Percentiles rank a stretch among this genome's conserved stretches.
These are phyloP conservation scores for Meredithiella fracta DNA, from an alignment of 2,329 filamentous ascomycete genomes.

Conservation along the genomic window DNA sequence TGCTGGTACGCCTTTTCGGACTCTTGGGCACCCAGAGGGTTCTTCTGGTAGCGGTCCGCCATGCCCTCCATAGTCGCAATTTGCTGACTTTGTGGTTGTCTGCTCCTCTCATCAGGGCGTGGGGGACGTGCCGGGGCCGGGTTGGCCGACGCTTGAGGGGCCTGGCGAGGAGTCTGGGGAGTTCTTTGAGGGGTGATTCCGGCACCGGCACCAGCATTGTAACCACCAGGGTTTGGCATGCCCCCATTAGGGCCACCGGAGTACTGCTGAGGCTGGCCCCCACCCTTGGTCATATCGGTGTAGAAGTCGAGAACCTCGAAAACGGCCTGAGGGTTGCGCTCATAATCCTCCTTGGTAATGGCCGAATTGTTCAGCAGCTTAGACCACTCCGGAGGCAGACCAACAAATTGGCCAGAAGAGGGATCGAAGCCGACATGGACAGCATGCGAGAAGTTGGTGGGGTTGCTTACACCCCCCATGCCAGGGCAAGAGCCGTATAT, in stretches of 20 bases:
- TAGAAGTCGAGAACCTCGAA: conserved; percentile 76
- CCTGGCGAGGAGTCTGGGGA: conserved; percentile 20
- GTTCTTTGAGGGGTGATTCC: conserved; percentile 54
- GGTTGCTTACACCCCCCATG: conserved; percentile 96
- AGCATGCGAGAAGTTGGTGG: conserved; percentile 92
- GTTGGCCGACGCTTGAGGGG: conserved; percentile 23
- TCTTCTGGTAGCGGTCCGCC: conserved; percentile 37
- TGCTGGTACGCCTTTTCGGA: conserved; percentile 27
- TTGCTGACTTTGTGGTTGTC: too few relatives aligned
- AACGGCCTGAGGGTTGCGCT: conserved; percentile 80
- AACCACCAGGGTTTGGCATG: conserved; percentile 50
- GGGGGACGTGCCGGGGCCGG: conserved; percentile 7
- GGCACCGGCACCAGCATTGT: conserved; percentile 35
- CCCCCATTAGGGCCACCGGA: conserved; percentile 36
- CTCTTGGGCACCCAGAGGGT: conserved; percentile 38
- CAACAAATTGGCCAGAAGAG: conserved; percentile 85
- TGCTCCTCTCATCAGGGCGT: conserved; percentile 9
- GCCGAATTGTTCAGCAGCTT: conserved; percentile 90
- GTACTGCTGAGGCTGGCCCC: conserved; percentile 54
- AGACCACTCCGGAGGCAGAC: conserved; percentile 90
- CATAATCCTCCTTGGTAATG: conserved; percentile 96
- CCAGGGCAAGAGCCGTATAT: conserved; percentile 93
- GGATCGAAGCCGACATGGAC: conserved; percentile 97
- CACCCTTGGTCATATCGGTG: conserved; percentile 63
- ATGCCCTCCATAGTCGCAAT: conserved; percentile 32